Evolutionary conservation across 805 yeast genomes (phyloP).

Genomic region (Debaryomyces maramus): DNA sequence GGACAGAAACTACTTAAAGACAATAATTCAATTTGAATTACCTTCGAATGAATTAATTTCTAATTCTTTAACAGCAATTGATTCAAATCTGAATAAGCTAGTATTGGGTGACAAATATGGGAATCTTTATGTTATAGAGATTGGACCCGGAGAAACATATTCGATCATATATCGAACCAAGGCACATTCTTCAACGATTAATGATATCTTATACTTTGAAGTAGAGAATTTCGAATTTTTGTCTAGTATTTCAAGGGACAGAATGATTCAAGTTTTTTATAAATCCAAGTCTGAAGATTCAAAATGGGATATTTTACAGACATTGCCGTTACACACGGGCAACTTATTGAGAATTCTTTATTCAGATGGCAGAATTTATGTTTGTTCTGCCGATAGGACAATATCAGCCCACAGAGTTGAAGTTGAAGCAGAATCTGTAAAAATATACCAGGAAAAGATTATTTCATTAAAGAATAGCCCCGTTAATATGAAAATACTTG

Average conservation of each 20-base stretch:
- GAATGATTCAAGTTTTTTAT: constrained; percentile 59
- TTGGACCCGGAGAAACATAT: constrained; percentile 12
- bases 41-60: constrained; percentile 32
- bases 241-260: constrained; percentile 55
- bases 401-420: constrained; percentile 51
- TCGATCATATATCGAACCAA: constrained; percentile 28
- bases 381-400: constrained; percentile 63
- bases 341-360: constrained; percentile 43
- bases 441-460: constrained; percentile 42
- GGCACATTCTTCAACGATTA: constrained; percentile 55
- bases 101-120: constrained; percentile 55
- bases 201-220: constrained; percentile 42
- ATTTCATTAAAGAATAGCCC: constrained; percentile 56
- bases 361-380: constrained; percentile 36
- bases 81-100: constrained; percentile 27
- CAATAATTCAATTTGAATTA: constrained; percentile 15
- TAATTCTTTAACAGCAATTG: constrained; percentile 45
- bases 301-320: constrained; percentile 56
- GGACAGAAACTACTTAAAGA: constrained; percentile 11
- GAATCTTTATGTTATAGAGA: constrained; percentile 27
- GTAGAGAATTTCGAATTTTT: constrained; percentile 28
- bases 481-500: constrained; percentile 34
- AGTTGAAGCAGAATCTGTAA: constrained; percentile 15
- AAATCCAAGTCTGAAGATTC: constrained; percentile 11
- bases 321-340: constrained; percentile 59